Evolutionary conservation across 2,329 filamentous ascomycete species (phyloP).

Genomic region (Clarireedia paspali): DNA sequence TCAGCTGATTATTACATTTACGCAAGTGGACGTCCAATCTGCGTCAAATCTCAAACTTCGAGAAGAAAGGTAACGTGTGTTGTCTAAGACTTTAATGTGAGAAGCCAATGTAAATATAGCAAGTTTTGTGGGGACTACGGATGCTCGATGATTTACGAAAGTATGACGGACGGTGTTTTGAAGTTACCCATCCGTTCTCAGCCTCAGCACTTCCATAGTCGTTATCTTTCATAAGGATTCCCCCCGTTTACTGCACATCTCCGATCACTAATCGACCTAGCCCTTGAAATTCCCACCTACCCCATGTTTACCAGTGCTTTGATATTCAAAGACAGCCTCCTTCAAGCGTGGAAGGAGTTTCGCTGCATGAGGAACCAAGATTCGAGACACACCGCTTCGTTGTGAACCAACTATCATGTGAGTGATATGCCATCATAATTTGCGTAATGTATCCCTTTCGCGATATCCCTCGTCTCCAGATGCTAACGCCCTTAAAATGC

Average conservation of each 20-base stretch:
- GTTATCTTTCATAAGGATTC: background rate
- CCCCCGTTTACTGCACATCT: background rate
- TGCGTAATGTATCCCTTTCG: background rate
- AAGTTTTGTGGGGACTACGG: background rate
- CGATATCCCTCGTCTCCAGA: background rate
- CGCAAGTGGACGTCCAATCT: too few species aligned
- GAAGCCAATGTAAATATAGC: background rate
- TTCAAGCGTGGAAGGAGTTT: background rate
- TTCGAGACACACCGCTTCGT: background rate
- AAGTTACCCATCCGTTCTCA: background rate
- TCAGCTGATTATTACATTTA: too few species aligned
- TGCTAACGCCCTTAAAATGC: slow-evolving; percentile 2
- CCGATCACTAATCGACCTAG: background rate
- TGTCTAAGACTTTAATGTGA: background rate
- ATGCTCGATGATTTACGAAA: background rate
- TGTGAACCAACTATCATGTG: background rate
- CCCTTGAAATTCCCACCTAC: background rate
- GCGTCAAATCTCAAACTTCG: too few species aligned
- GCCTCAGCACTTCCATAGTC: background rate
- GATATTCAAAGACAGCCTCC: background rate
- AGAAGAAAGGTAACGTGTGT: background rate
- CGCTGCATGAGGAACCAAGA: background rate
- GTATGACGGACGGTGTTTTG: background rate
- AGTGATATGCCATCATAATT: background rate
- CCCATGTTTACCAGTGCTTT: background rate